Evolutionary conservation across 2,329 filamentous ascomycete genomes (phyloP), one percentile per base, ranked within the genome.

Genomic region (Fusarium avenaceum): DNA sequence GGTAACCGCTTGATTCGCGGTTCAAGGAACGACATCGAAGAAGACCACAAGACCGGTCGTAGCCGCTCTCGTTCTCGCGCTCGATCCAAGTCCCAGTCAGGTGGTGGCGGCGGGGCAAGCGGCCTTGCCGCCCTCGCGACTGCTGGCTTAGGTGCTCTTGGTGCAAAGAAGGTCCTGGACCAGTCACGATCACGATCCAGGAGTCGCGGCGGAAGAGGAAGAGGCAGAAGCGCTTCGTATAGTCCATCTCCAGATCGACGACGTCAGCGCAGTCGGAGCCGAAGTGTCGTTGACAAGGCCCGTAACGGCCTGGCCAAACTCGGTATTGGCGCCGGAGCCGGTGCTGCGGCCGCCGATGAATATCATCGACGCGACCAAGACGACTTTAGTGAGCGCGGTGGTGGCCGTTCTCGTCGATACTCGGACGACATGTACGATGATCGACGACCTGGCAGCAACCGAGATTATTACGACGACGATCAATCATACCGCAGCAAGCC

Each of bases 1-100:
- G 92, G 93, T 44, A 97, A 94, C 80, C 91, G 92, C 55, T 82
- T 97, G 64, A 87, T 97, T 77, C 94, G 97, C 75, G 94, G 94
- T 20, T 88, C 91, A 47, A 86, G 84, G 80, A 87, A 84, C 78
- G 87, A 86, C 75, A 91, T 88, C 76, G 89, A 84, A 74, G 88
- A 84, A 81, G 89, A 86, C 78, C 81, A 80, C 63, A 78, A 78
- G 45, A 87, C 85, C 0, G 87, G 88, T 17, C 85, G 90, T 46
- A 93, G 91, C 68, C 88, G 89, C 45, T 93, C 91, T 28, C 86
- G 90, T 49, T 92, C 91, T 4, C 84, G 87, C 20, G 84, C 86
- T 58, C 87, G 88, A 51, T 90, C 89, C 47, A 78, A 80, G 57
- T 84, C 83, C 44, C 74, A 76, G 49, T 76, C 79, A 32, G 79